Evolutionary conservation across 2,329 filamentous ascomycete genomes (phyloP).

Genomic region (Penicillium rolfsii): DNA sequence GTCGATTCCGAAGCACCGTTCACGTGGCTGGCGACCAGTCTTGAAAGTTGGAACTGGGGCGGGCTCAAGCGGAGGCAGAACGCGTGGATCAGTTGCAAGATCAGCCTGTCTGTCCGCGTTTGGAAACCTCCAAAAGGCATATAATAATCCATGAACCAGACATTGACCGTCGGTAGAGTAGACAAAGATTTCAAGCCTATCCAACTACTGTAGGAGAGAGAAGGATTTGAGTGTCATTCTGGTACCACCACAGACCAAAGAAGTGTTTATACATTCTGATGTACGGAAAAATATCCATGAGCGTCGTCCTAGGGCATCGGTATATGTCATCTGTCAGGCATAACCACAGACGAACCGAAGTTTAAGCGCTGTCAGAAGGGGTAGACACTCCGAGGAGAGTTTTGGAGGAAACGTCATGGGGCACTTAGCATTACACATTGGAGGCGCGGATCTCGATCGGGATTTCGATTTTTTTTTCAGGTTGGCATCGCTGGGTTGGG

Average conservation of each 20-base stretch:
- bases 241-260: neutral
- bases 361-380: conserved; percentile 25
- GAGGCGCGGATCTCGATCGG: conserved; percentile 17
- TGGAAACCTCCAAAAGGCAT: neutral
- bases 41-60: conserved; percentile 6
- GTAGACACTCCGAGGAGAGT: conserved; percentile 6
- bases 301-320: neutral
- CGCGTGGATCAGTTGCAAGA: neutral
- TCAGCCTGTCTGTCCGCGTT: too few relatives aligned
- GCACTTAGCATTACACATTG: neutral
- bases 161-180: neutral
- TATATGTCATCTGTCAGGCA: neutral
- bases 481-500: conserved; percentile 18
- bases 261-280: neutral
- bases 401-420: conserved; percentile 21
- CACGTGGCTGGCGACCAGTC: conserved; percentile 20
- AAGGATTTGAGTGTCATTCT: neutral
- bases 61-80: neutral
- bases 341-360: conserved; percentile 22
- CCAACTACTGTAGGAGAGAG: too few relatives aligned
- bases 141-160: neutral
- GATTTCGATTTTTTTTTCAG: conserved; percentile 14
- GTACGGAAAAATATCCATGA: neutral
- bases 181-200: neutral
- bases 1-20: conserved; percentile 11